Percentiles rank a stretch among this genome's conserved stretches.
These are phyloP conservation scores for Sporothrix mexicana DNA, from an alignment of 2,329 filamentous ascomycete species.

Conservation along the genomic window DNA sequence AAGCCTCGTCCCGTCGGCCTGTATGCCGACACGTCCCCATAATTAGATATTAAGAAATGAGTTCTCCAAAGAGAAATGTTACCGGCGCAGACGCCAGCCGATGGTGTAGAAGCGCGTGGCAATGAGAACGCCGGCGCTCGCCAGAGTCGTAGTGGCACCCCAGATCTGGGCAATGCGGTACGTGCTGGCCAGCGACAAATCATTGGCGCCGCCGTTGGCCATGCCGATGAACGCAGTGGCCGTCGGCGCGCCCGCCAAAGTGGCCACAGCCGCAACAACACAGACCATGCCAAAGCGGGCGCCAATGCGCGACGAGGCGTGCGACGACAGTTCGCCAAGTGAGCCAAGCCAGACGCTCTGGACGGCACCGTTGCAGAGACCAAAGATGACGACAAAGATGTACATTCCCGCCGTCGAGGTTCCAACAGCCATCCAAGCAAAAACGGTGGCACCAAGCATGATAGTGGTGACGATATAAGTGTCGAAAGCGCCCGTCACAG, in stretches of 20 bases:
- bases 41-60: constrained; percentile 10
- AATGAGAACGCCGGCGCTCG: constrained; percentile 28
- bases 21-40: constrained; percentile 8
- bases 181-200: constrained; percentile 27
- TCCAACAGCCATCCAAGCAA: constrained; percentile 59
- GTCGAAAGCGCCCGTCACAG: constrained; percentile 59
- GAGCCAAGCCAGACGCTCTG: constrained; percentile 47
- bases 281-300: constrained; percentile 53
- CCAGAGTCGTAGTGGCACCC: constrained; percentile 36
- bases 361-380: constrained; percentile 51
- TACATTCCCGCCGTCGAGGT: constrained; percentile 49
- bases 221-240: constrained; percentile 36
- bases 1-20: constrained; percentile 3
- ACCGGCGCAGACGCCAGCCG: constrained; percentile 33
- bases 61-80: neutral
- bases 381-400: constrained; percentile 52
- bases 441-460: constrained; percentile 47
- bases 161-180: constrained; percentile 38
- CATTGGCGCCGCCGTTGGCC: constrained; percentile 26
- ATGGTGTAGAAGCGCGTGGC: constrained; percentile 30
- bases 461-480: constrained; percentile 53
- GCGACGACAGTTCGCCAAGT: constrained; percentile 47
- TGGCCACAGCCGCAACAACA: constrained; percentile 49
- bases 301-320: constrained; percentile 45
- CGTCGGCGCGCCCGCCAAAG: constrained; percentile 50